phyloP scores from a whole-genome alignment of 148 eudicot genomes.

The Gaultheria prostrata region DNA sequence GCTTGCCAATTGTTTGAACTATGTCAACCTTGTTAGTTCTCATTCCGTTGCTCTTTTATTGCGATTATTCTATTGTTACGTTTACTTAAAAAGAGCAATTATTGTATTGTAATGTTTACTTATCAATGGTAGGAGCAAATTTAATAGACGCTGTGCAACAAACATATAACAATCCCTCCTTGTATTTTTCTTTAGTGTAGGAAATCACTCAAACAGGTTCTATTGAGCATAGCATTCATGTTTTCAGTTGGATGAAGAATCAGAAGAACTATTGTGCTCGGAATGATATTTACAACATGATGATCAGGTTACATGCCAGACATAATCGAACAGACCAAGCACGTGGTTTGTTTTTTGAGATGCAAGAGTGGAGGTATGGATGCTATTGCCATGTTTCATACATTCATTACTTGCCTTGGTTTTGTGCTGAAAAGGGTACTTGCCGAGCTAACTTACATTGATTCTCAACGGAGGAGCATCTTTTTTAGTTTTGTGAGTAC shows the following conservation, averaged over 20 bases:
- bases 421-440: neutral
- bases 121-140: neutral
- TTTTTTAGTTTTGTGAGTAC: neutral
- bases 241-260: conserved; percentile 88
- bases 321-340: conserved; percentile 85
- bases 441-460: neutral
- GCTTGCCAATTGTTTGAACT: neutral
- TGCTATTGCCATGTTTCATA: neutral
- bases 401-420: neutral
- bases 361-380: conserved; percentile 91
- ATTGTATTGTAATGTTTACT: neutral
- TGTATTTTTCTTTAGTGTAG: conserved; percentile 34
- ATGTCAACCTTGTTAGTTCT: neutral
- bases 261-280: conserved; percentile 85
- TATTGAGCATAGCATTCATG: conserved; percentile 73
- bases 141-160: neutral
- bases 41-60: neutral
- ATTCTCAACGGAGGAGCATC: neutral
- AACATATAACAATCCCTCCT: neutral
- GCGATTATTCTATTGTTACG: neutral
- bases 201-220: conserved; percentile 80
- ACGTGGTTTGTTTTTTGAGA: conserved; percentile 96
- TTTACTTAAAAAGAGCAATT: neutral
- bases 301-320: conserved; percentile 87
- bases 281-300: conserved; percentile 88